phyloP scores from a whole-genome alignment of 345 rosid genomes.

The Brassica cretica region DNA sequence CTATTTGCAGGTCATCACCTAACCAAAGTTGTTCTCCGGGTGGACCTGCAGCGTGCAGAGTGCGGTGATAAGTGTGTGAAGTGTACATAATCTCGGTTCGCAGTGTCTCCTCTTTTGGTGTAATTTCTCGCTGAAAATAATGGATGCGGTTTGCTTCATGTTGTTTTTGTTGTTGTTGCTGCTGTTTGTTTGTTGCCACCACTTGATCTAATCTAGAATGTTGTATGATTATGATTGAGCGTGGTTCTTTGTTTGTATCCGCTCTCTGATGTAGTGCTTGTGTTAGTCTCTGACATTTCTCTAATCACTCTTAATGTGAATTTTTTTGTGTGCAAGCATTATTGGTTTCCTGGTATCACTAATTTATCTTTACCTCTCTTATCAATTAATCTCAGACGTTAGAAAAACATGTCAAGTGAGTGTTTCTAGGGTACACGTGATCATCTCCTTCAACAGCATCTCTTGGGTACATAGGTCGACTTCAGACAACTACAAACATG shows the following conservation, averaged over 20 bases:
- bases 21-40: slow-evolving; percentile 74
- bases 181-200: slow-evolving; percentile 37
- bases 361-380: neutral
- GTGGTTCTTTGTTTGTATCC: slow-evolving; percentile 5
- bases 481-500: neutral
- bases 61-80: slow-evolving; percentile 57
- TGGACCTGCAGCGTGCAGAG: slow-evolving; percentile 78
- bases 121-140: slow-evolving; percentile 16
- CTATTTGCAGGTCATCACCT: slow-evolving; percentile 76
- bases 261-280: slow-evolving; percentile 15
- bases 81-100: slow-evolving; percentile 41
- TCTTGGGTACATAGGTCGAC: no score
- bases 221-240: slow-evolving; percentile 27
- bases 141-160: slow-evolving; percentile 33
- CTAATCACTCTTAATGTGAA: slow-evolving; percentile 27
- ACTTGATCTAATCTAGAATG: slow-evolving; percentile 36
- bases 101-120: slow-evolving; percentile 42
- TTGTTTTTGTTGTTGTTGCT: slow-evolving; percentile 36
- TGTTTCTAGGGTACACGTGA: no score
- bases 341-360: neutral
- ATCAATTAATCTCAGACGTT: no score
- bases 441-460: no score
- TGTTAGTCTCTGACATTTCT: slow-evolving; percentile 16
- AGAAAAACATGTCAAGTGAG: no score
- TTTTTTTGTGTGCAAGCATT: slow-evolving; percentile 27